Evolutionary conservation across 805 yeast genomes (phyloP), one percentile per base, ranked within the genome.

Genomic region (Pichia thaimueangensis): DNA sequence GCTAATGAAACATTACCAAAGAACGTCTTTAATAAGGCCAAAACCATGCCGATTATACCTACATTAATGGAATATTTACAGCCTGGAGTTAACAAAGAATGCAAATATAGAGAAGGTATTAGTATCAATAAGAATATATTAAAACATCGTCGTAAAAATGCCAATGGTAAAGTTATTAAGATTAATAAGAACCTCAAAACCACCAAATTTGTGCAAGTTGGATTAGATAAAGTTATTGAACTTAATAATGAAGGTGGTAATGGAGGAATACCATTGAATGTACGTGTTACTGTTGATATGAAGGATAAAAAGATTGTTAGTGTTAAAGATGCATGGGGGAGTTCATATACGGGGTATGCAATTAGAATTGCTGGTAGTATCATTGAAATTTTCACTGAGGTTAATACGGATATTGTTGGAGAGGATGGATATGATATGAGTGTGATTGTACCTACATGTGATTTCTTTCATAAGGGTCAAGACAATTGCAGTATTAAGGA

Each of bases 171-270:
- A 37, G 63, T 60, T 15, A 69, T 70, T 37, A 74, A 70, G 49
- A 63, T 68, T 32, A 71, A 68, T 43, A 76, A 73, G 34, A 72
- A 76, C 47, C 65, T 77, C 32, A 63, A 70, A 27, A 69, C 69
- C 30, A 88, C 96, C 6, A 80, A 78, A 52, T 85, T 70, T 53
- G 84, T 88, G 38, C 86, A 88, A 54, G 69, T 88, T 35, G 97
- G 97, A 1, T 73, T 69, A 43, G 65, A 67, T 2, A 63, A 73
- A 41, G 70, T 80, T 15, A 51, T 88, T 25, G 81, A 81, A 56
- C 11, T 36, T 16, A 13, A 12, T 6, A 13, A 68, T 88, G 39
- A 61, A 60, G 7, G 75, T 73, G 48, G 79, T 78, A 44, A 80
- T 7, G 35, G 21, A n/a, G 32, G 32, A 21, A 15, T 86, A 4